phyloP scores from a whole-genome alignment of 768 basidiomycete species.

The Tulasnella sp. region DNA sequence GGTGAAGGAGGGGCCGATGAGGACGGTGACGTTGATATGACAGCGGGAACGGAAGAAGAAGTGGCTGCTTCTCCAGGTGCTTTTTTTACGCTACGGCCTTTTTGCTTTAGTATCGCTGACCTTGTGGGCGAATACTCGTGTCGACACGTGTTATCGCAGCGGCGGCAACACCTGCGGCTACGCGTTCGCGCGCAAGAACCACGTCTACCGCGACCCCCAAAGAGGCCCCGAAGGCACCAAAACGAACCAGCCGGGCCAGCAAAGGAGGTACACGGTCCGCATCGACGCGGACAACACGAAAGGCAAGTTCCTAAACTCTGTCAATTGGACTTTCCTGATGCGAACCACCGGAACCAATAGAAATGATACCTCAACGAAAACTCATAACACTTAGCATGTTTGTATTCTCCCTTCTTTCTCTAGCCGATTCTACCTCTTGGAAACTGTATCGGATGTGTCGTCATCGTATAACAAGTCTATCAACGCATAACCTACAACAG shows the following conservation, averaged over 20 bases:
- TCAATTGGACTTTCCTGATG: neutral
- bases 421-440: neutral
- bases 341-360: neutral
- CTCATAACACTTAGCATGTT: neutral
- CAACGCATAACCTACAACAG: too few relatives aligned
- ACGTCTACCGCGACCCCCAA: neutral
- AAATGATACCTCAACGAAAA: neutral
- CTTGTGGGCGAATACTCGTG: neutral
- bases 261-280: neutral
- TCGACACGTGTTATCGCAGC: neutral
- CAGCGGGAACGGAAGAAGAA: conserved; percentile 20
- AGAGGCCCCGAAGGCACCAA: conserved; percentile 1
- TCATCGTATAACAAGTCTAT: too few relatives aligned
- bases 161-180: neutral
- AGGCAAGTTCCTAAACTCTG: neutral
- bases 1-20: neutral
- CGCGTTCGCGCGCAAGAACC: neutral
- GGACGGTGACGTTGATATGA: conserved; percentile 11
- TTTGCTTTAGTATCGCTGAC: neutral
- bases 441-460: neutral
- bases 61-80: conserved; percentile 10
- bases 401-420: neutral
- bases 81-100: neutral
- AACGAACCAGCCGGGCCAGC: neutral
- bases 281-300: neutral